Evolutionary conservation across 441 rosid genomes (phyloP).

Genomic region (Brassica hybrid): DNA sequence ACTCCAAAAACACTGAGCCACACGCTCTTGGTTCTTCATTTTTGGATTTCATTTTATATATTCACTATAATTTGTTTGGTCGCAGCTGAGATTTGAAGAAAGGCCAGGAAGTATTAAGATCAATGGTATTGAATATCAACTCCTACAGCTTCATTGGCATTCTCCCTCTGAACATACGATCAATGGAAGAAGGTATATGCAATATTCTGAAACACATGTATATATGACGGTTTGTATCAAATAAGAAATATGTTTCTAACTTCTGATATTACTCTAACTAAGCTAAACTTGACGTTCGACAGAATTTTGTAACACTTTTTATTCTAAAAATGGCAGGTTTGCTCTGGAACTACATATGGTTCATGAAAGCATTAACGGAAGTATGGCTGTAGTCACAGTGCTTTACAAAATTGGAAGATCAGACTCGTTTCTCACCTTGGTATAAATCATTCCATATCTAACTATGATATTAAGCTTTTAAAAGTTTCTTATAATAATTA

Average conservation of each 20-base stretch:
- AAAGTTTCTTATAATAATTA: background rate
- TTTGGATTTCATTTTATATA: background rate
- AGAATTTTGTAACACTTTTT: background rate
- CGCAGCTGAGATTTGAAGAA: constrained; percentile 63
- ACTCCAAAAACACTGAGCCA: background rate
- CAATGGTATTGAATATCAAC: constrained; percentile 59
- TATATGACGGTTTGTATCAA: background rate
- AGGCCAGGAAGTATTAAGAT: constrained; percentile 60
- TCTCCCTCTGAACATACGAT: constrained; percentile 81
- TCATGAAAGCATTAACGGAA: constrained; percentile 61
- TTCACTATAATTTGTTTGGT: background rate
- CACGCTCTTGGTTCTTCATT: background rate
- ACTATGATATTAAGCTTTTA: background rate
- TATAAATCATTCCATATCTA: constrained; percentile 11
- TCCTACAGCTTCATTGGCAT: constrained; percentile 79
- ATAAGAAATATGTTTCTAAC: background rate
- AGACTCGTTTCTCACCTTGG: constrained; percentile 65
- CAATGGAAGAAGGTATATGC: constrained; percentile 58
- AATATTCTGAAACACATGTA: constrained; percentile 14
- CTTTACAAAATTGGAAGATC: constrained; percentile 67
- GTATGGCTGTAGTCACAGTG: constrained; percentile 68
- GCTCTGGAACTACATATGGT: constrained; percentile 78
- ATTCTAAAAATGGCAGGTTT: constrained; percentile 45
- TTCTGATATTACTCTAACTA: background rate
- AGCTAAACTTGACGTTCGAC: background rate